A percentile compares a stretch with the other conserved stretches of the same genome.
These are phyloP conservation scores for Heritiera littoralis DNA, from an alignment of 345 rosid genomes.

Conservation along the genomic window DNA sequence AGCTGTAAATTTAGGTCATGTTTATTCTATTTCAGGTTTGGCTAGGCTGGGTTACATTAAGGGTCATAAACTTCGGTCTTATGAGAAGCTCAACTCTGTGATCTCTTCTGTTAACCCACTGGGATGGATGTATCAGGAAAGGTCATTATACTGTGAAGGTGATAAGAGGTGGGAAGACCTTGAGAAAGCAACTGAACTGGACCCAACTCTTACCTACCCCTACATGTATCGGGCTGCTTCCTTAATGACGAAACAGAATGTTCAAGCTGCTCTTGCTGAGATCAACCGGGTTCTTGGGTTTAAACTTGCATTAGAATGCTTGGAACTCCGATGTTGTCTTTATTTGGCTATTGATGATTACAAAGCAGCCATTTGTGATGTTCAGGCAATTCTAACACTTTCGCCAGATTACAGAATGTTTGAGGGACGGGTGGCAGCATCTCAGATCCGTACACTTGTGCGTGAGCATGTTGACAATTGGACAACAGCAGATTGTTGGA, in stretches of 20 bases:
- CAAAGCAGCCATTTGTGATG: slow-evolving; percentile 78
- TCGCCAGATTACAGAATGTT: slow-evolving; percentile 89
- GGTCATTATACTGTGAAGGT: slow-evolving; percentile 84
- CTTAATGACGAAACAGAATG: slow-evolving; percentile 74
- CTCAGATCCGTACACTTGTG: slow-evolving; percentile 81
- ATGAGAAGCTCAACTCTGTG: slow-evolving; percentile 75
- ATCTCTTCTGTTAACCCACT: slow-evolving; percentile 66
- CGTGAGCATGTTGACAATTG: slow-evolving; percentile 85
- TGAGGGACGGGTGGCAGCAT: slow-evolving; percentile 86
- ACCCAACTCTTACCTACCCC: slow-evolving; percentile 92
- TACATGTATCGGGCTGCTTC: slow-evolving; percentile 90
- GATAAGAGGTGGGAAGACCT: slow-evolving; percentile 83
- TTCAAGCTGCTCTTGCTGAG: slow-evolving; percentile 77
- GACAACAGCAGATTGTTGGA: slow-evolving; percentile 98
- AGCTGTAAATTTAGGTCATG: slow-evolving; percentile 71
- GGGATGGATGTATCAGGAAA: slow-evolving; percentile 98
- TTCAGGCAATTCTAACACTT: slow-evolving; percentile 88
- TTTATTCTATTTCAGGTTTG: slow-evolving; percentile 76
- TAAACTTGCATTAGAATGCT: slow-evolving; percentile 88
- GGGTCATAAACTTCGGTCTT: slow-evolving; percentile 64
- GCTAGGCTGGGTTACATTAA: slow-evolving; percentile 68
- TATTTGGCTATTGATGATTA: slow-evolving; percentile 86
- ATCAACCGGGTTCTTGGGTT: slow-evolving; percentile 87
- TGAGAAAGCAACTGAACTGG: slow-evolving; percentile 75
- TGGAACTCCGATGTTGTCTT: slow-evolving; percentile 93